phyloP scores from a whole-genome alignment of 2,329 filamentous ascomycete genomes.

The Myotisia sp. region DNA sequence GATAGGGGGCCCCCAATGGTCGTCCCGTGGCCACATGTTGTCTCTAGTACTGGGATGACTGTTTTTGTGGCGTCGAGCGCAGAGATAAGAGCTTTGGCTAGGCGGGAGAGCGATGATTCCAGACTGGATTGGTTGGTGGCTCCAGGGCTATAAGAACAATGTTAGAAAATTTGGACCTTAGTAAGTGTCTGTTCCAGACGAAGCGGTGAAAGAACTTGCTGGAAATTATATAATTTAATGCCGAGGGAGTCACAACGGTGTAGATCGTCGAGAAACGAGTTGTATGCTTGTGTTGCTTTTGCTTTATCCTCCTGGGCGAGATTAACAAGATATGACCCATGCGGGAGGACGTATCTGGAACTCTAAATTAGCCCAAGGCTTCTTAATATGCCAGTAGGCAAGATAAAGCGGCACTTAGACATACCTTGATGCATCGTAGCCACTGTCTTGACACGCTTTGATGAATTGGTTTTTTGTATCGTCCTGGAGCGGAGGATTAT shows the following conservation, averaged over 20 bases:
- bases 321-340: constrained; percentile 94
- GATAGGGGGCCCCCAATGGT: constrained; percentile 74
- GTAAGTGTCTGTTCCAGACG: not conserved
- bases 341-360: constrained; percentile 58
- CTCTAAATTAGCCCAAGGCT: constrained; percentile 12
- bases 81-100: constrained; percentile 68
- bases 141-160: constrained; percentile 45
- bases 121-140: constrained; percentile 57
- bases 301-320: constrained; percentile 67
- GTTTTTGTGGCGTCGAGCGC: constrained; percentile 61
- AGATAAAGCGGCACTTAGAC: constrained; percentile 3
- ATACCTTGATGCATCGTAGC: constrained; percentile 52
- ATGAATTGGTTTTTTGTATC: constrained; percentile 57
- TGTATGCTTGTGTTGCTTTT: constrained; percentile 76
- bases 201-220: constrained; percentile 33
- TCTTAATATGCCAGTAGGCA: not conserved
- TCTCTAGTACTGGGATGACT: constrained; percentile 79
- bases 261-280: constrained; percentile 75
- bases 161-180: not conserved
- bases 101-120: constrained; percentile 57
- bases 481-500: constrained; percentile 58
- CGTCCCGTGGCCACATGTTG: constrained; percentile 85
- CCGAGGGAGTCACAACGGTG: constrained; percentile 70
- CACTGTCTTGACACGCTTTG: constrained; percentile 50
- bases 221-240: constrained; percentile 93